Evolutionary conservation across 768 basidiomycete species (phyloP), one percentile per base, ranked within the genome.

Genomic region (Scleroderma bovista): DNA sequence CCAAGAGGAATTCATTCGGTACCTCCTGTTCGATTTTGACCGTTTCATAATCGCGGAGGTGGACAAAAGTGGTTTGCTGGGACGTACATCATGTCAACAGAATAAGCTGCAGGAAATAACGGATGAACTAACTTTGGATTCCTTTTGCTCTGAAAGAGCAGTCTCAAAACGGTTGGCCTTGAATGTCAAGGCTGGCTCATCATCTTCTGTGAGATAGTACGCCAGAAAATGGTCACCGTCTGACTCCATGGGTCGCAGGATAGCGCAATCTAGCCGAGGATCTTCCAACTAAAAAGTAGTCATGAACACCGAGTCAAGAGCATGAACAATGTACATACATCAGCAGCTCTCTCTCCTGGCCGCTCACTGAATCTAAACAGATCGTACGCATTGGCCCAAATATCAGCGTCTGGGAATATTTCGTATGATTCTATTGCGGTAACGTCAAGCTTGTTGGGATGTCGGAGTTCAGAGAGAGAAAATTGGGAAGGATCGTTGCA

Each of bases 351-450:
- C 50, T 93, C 90, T n/a, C 90, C 90, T 15, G 90, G 90, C 17
- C 89, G 73, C 63, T 93, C 90, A 11, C 83, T 83, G 63, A 93
- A 93, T 51, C 84, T 73, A 74, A 93, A 91, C 47, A 93, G 64
- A 64, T 93, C 90, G 62, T 92, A 91, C 54, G 86, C 85, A 61
- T 91, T 94, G 37, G 88, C 81, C 90, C 91, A 95, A 33, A 93
- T 83, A 52, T 87, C 83, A 3, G 78, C 76, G 59, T 95, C 91
- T 1, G 93, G 93, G 12, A 92, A 75, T 47, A 94, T 71, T 54
- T 92, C 85, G 66, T 81, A 93, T 8, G 85, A 83, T 60, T 90
- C 88, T 42, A 88, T 76, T 3, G 92, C 91, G 0, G 75, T 80
- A 9, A 93, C 72, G 29, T 76, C 71, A 9, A 81, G 80, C 60